phyloP scores from a whole-genome alignment of 208 protist genomes.

The Trypanosoma theileri region DNA sequence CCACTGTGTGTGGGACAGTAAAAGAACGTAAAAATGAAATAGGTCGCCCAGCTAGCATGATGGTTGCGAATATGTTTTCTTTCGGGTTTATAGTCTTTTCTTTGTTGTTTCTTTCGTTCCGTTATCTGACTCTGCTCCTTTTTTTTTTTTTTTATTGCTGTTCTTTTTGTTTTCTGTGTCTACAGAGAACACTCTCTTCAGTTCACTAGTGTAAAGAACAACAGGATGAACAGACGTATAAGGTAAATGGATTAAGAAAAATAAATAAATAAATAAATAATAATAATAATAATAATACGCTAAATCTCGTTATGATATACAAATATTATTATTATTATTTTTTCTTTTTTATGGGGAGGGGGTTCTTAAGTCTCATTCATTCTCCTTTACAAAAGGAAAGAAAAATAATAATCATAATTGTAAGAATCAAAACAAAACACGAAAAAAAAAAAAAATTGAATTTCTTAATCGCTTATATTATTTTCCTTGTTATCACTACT shows the following conservation, averaged over 20 bases:
- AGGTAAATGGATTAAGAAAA: too few species aligned
- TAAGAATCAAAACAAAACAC: constrained; percentile 5
- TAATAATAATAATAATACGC: too few species aligned
- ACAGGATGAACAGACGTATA: too few species aligned
- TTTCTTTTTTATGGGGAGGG: too few species aligned
- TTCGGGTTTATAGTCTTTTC: not conserved
- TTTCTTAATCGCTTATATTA: constrained; percentile 2
- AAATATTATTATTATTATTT: too few species aligned
- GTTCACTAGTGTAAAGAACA: too few species aligned
- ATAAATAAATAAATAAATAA: too few species aligned
- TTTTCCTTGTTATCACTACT: not conserved
- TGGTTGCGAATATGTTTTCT: not conserved
- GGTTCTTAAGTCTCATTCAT: too few species aligned
- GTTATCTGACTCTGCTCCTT: not conserved
- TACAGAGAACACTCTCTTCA: too few species aligned
- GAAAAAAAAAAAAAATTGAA: not conserved
- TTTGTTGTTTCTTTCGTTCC: not conserved
- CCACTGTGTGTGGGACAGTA: not conserved
- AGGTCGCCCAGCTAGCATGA: constrained; percentile 3
- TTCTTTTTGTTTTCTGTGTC: not conserved
- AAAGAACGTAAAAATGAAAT: not conserved
- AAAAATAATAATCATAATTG: not conserved
- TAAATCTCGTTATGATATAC: too few species aligned
- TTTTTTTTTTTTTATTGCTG: not conserved
- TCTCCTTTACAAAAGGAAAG: not conserved